Evolutionary conservation across 352 stramenopile genomes (phyloP).

Genomic region (Phytopythium kandeliae): DNA sequence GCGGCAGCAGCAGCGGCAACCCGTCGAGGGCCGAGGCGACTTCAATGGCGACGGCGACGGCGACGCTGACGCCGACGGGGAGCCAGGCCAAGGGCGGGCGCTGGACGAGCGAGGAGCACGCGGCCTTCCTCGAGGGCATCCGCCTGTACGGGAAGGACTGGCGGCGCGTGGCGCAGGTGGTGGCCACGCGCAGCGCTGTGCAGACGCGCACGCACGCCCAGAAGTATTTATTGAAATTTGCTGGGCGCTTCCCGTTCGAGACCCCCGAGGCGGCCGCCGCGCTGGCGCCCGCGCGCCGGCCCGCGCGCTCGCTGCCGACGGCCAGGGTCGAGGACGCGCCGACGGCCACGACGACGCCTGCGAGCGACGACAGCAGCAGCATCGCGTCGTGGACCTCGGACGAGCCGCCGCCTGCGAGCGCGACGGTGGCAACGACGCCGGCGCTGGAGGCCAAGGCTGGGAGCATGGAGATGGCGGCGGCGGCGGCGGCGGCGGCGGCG

Average conservation of each 20-base stretch:
- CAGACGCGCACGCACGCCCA: conserved; percentile 83
- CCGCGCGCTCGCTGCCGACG: not conserved
- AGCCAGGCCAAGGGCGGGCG: conserved; percentile 78
- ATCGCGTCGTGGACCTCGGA: conserved; percentile 31
- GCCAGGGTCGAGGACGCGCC: conserved; percentile 4
- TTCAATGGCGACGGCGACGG: not conserved
- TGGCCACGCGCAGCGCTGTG: conserved; percentile 83
- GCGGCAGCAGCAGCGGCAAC: no score
- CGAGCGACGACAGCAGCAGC: conserved; percentile 22
- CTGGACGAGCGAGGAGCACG: conserved; percentile 94
- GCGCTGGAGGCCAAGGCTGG: no score
- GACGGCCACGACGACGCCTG: conserved; percentile 18
- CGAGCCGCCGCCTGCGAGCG: conserved; percentile 16
- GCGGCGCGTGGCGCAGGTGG: conserved; percentile 93
- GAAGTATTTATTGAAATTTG: conserved; percentile 91
- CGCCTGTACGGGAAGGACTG: conserved; percentile 95
- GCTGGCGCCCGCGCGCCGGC: not conserved
- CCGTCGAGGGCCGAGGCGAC: conserved; percentile 9
- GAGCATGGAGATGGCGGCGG: no score
- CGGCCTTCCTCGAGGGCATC: conserved; percentile 93
- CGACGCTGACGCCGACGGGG: conserved; percentile 2
- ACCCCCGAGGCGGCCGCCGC: no score
- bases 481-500: no score
- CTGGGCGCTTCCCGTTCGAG: conserved; percentile 75
- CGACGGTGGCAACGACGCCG: no score